Evolutionary conservation across 495 filamentous ascomycete species (phyloP).

Genomic region (Daldinia bambusicola): DNA sequence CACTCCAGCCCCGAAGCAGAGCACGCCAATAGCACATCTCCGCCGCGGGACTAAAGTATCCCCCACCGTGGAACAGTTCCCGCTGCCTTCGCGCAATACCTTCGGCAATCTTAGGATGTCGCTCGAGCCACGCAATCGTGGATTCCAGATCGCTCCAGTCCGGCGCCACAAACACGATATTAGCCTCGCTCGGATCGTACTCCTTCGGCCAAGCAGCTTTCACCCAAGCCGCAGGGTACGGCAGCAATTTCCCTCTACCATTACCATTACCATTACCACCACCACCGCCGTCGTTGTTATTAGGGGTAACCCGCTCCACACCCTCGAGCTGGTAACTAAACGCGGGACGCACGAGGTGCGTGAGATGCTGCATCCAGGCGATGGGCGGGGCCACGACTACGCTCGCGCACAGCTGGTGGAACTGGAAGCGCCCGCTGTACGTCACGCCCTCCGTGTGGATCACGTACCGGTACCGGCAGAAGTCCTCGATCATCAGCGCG

Average conservation of each 20-base stretch:
- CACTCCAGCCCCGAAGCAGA: slow-evolving; percentile 59
- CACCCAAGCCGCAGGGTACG: slow-evolving; percentile 46
- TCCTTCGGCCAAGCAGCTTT: slow-evolving; percentile 50
- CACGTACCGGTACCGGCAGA: slow-evolving; percentile 64
- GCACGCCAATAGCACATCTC: slow-evolving; percentile 66
- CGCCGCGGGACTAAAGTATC: slow-evolving; percentile 62
- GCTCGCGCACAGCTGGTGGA: slow-evolving; percentile 61
- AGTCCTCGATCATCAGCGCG: slow-evolving; percentile 58
- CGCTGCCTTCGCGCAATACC: slow-evolving; percentile 62
- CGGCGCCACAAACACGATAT: slow-evolving; percentile 62
- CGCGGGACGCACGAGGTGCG: slow-evolving; percentile 57
- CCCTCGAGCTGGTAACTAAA: slow-evolving; percentile 52
- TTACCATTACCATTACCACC: too few relatives aligned
- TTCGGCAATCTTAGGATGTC: slow-evolving; percentile 54
- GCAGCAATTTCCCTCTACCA: neutral
- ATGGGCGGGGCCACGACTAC: slow-evolving; percentile 61
- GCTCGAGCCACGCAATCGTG: slow-evolving; percentile 56
- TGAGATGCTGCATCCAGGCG: slow-evolving; percentile 62
- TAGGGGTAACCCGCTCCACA: slow-evolving; percentile 7
- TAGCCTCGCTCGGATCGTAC: slow-evolving; percentile 55
- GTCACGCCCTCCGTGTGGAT: slow-evolving; percentile 71
- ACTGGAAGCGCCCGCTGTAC: slow-evolving; percentile 66
- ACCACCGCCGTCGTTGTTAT: too few relatives aligned
- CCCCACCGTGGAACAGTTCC: slow-evolving; percentile 54
- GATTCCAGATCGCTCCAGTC: slow-evolving; percentile 64